phyloP scores from a whole-genome alignment of 2,329 filamentous ascomycete species.

The Hortaea sp. region DNA sequence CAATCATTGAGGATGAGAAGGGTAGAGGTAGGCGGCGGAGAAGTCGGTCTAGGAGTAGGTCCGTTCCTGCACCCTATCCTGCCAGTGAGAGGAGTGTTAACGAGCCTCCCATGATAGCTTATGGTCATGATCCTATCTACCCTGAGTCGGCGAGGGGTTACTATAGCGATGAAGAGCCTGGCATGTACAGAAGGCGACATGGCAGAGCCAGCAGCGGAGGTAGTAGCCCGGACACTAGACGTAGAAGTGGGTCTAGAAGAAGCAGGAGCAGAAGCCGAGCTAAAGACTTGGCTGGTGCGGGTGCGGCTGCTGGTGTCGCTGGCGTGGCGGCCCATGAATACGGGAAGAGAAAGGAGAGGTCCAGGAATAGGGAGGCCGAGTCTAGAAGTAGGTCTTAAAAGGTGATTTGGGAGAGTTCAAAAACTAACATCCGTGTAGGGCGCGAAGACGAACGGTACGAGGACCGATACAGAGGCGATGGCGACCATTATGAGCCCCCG shows the following conservation, averaged over 20 bases:
- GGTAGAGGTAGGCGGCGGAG: slow-evolving; percentile 17
- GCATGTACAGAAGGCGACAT: slow-evolving; percentile 33
- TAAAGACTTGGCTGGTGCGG: slow-evolving; percentile 44
- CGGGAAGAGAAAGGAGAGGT: slow-evolving; percentile 46
- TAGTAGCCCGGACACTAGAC: slow-evolving; percentile 30
- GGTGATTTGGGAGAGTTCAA: too few relatives aligned
- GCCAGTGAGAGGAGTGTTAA: slow-evolving; percentile 30
- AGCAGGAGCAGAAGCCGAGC: slow-evolving; percentile 39
- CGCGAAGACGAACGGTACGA: slow-evolving; percentile 15
- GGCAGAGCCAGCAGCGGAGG: slow-evolving; percentile 32
- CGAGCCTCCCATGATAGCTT: slow-evolving; percentile 50
- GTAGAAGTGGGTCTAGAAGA: slow-evolving; percentile 21
- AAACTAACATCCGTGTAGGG: slow-evolving; percentile 3
- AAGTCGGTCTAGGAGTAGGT: slow-evolving; percentile 34
- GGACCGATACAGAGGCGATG: slow-evolving; percentile 12
- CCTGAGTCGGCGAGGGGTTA: slow-evolving; percentile 38
- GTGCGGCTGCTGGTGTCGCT: slow-evolving; percentile 47
- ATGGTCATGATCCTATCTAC: slow-evolving; percentile 53
- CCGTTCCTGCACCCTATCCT: slow-evolving; percentile 32
- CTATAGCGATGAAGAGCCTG: slow-evolving; percentile 31
- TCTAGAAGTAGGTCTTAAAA: neutral
- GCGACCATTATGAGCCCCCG: slow-evolving; percentile 14
- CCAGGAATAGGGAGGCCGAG: slow-evolving; percentile 28
- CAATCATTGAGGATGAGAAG: slow-evolving; percentile 27
- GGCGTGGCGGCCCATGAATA: slow-evolving; percentile 47